Evolutionary conservation across 1,284 basidiomycete genomes (phyloP).

Genomic region (Pisolithus thermaeus): DNA sequence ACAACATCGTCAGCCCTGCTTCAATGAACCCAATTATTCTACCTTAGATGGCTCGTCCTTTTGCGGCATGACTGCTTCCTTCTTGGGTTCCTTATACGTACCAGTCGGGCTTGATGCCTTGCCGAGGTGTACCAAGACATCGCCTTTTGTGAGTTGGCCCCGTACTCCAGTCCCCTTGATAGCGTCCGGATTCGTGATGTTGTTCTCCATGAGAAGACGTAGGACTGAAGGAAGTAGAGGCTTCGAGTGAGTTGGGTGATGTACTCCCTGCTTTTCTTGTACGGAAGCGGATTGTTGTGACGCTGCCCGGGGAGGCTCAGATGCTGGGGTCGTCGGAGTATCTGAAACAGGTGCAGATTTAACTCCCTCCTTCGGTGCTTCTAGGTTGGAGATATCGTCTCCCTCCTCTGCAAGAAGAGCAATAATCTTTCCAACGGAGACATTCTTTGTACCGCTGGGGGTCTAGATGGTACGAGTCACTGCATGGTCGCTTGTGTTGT

Average conservation of each 20-base stretch:
- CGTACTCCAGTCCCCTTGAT: slow-evolving; percentile 78
- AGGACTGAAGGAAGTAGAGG: slow-evolving; percentile 77
- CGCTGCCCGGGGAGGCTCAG: slow-evolving; percentile 29
- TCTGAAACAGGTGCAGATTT: slow-evolving; percentile 17
- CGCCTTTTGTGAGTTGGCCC: slow-evolving; percentile 90
- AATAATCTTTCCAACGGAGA: slow-evolving; percentile 85
- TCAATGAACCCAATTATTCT: slow-evolving; percentile 9
- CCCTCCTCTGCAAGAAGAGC: slow-evolving; percentile 96
- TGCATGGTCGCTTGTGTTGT: background rate
- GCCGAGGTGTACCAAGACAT: slow-evolving; percentile 77
- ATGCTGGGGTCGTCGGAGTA: slow-evolving; percentile 23
- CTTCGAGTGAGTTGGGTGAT: slow-evolving; percentile 45
- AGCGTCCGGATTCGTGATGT: slow-evolving; percentile 46
- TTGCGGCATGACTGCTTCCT: slow-evolving; percentile 16
- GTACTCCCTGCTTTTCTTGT: slow-evolving; percentile 13
- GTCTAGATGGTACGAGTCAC: slow-evolving; percentile 38
- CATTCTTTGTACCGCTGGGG: slow-evolving; percentile 77
- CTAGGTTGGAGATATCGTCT: slow-evolving; percentile 85
- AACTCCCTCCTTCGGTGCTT: slow-evolving; percentile 58
- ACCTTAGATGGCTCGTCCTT: slow-evolving; percentile 38
- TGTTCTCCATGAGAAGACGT: slow-evolving; percentile 60
- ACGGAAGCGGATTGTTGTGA: slow-evolving; percentile 18
- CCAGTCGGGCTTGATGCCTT: slow-evolving; percentile 75
- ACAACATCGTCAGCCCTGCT: slow-evolving; percentile 8
- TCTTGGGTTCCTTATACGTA: slow-evolving; percentile 51